These are phyloP conservation scores for Stachybotrys elegans DNA, from an alignment of 2,329 filamentous ascomycete genomes.

Conservation along the genomic window DNA sequence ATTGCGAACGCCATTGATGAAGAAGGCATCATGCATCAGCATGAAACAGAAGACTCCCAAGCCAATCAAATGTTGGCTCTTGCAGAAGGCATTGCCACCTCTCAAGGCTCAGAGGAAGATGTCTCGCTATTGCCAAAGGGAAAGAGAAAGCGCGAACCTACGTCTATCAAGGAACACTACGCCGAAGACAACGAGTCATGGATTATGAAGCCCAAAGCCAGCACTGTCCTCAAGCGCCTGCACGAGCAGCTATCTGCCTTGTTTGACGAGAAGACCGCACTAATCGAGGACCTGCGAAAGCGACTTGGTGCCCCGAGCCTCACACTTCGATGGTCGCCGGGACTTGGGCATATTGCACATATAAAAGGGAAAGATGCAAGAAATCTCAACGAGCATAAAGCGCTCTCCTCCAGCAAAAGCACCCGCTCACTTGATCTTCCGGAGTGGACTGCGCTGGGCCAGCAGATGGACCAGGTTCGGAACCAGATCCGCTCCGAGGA, in stretches of 20 bases:
- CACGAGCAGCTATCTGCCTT: conserved; percentile 64
- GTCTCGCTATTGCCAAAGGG: conserved; percentile 50
- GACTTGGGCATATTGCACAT: conserved; percentile 85
- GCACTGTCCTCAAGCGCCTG: conserved; percentile 56
- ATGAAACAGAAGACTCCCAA: conserved; percentile 69
- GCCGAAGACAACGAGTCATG: conserved; percentile 55
- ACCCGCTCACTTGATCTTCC: conserved; percentile 80
- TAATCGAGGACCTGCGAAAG: conserved; percentile 58
- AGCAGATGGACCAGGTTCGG: conserved; percentile 71
- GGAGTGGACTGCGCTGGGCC: conserved; percentile 79
- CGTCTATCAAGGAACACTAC: conserved; percentile 52
- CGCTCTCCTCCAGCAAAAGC: conserved; percentile 72
- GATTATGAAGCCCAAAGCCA: conserved; percentile 67
- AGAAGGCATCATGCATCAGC: conserved; percentile 77
- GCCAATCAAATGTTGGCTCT: conserved; percentile 66
- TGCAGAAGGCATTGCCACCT: conserved; percentile 64
- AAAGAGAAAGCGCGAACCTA: conserved; percentile 35
- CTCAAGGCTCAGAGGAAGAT: conserved; percentile 58
- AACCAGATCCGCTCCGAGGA: conserved; percentile 80
- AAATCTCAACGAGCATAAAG: conserved; percentile 25
- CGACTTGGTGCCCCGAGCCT: conserved; percentile 60
- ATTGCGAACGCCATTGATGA: conserved; percentile 85
- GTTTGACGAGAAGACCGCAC: conserved; percentile 49
- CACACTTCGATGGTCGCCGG: conserved; percentile 79
- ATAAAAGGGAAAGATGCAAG: conserved; percentile 73